Base-by-base conservation (phyloP, 2,329 filamentous ascomycete species). In the Zasmidium citrigriseum region DNA sequence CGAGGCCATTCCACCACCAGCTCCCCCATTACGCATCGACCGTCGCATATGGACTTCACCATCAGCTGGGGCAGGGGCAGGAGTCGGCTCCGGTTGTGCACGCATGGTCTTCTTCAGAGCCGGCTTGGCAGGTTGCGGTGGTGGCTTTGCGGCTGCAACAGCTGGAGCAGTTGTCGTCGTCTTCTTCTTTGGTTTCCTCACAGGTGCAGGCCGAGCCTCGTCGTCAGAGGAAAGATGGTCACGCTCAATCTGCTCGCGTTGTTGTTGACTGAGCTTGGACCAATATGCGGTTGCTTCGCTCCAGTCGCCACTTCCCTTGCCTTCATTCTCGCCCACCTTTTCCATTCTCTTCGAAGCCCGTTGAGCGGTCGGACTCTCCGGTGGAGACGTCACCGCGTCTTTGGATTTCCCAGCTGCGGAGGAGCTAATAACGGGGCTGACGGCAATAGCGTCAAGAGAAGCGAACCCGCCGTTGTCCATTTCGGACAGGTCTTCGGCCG, bases 381-480 rank as follows among this genome's bases (percentile, higher is more conserved):
- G 61, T 7, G 64, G 58, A 21, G 64, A 59, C 5, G 56, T 20
- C 2, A 52, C 47, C 27, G 55, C 59, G 25, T 22, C 48, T 18
- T n/a, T 38, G 29, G 24, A 49, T 34, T 49, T 34, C 4, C 18
- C 23, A 12, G 52, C 52, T 18, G 62, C 48, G 10, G 65, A 53
- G 14, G 60, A 46, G 18, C 59, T 54, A 4, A 69, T 62, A 1
- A 78, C 66, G 2, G 88, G 85, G 48, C 81, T 85, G 20, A 87
- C 83, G 1, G 91, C 81, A 9, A 92, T 83, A 11, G 89, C 89
- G 72, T 92, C 83, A 7, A 93, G 78, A 3, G 89, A 92, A 68
- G 86, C 80, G 67, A 91, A 93, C 0, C 87, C 89, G 48, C 84
- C 83, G 1, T 82, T 83, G 41, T 89, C 86, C 3, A 80, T 68